Base-by-base conservation (phyloP, 2,329 filamentous ascomycete species). In the Aspergillus tubingensis region DNA sequence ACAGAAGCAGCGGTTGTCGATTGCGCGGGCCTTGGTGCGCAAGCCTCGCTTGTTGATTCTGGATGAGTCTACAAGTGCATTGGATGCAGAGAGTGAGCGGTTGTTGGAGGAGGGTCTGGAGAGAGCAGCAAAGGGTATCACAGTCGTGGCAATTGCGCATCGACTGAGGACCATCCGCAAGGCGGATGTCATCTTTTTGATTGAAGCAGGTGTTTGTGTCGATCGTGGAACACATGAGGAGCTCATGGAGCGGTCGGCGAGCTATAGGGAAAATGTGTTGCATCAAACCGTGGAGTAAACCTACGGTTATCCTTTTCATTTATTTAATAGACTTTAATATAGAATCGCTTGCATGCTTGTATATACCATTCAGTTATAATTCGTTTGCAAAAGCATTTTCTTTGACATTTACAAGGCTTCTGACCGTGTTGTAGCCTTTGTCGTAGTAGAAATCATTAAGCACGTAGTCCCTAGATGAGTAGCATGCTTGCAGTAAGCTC, bases 121-220 rank as follows among this genome's bases (percentile, higher is more conserved):
- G 38, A 74, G 69, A 58, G 71, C 72, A 1, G 71, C 71, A 5
- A 68, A 64, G 38, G 69, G 72, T 2, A 77, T 74, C n/a, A 80
- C 77, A 8, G 73, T 78, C 17, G 72, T 80, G 55, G 77, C 76
- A 1, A 79, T 79, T 62, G 75, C 77, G 7, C 77, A 80, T 67
- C 72, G 77, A 11, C 63, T 80, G 51, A 71, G 74, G 53, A 80
- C 77, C 15, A 78, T 79, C 38, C 88, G 90, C 70, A 89, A 92
- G 67, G 90, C 91, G 2, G 88, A 95, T 72, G 80, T 89, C 15
- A 94, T 94, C 52, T 92, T 90, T 68, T 88, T 94, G 7, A 85
- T 95, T 44, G 89, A 90, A 36, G 83, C 86, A 60, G 88, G 90
- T 8, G 83, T 72, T 32, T 83, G 89, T 53, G 79, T 86, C 3